These are phyloP conservation scores for Eucalyptus brandiana DNA, from an alignment of 345 rosid genomes.

Conservation along the genomic window DNA sequence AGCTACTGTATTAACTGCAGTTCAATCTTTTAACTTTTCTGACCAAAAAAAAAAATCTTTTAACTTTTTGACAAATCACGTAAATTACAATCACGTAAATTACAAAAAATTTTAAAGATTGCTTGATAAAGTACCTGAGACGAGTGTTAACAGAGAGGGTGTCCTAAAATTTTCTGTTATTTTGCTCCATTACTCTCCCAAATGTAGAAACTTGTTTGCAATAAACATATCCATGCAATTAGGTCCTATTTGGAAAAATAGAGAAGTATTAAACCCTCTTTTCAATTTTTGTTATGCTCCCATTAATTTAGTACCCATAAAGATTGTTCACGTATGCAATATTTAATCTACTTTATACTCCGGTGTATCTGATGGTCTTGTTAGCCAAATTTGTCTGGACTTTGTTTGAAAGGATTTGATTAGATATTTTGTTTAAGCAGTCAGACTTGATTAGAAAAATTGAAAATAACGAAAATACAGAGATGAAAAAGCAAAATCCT, in stretches of 20 bases:
- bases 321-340: neutral
- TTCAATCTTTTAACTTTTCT: neutral
- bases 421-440: neutral
- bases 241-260: neutral
- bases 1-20: neutral
- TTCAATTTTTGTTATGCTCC: neutral
- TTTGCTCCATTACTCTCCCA: neutral
- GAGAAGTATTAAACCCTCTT: neutral
- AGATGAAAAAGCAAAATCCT: neutral
- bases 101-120: neutral
- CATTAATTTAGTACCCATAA: neutral
- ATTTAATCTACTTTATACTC: neutral
- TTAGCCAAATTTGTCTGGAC: no score
- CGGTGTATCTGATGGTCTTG: fast-evolving
- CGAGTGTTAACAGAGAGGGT: neutral
- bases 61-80: neutral
- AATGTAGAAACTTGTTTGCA: neutral
- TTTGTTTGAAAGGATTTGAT: neutral
- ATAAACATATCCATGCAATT: neutral
- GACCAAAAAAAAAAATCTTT: neutral
- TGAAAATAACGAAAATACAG: fast-evolving
- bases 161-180: neutral
- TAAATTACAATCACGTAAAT: neutral
- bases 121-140: neutral
- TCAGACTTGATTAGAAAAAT: neutral